Base-by-base conservation (phyloP, 2,329 filamentous ascomycete species). In the Xylariaceae sp. region DNA sequence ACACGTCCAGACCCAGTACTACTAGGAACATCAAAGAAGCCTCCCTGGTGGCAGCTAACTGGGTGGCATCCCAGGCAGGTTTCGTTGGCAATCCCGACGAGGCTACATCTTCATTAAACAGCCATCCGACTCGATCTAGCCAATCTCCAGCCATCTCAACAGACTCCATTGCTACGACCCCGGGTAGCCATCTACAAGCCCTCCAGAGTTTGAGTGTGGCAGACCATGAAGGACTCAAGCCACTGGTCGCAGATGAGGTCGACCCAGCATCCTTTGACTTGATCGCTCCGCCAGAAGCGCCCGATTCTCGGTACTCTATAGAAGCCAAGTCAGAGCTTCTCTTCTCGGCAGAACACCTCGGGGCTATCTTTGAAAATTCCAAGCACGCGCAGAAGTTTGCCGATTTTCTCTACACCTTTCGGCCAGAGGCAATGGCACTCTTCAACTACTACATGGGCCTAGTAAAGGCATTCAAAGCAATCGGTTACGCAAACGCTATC, bases 381-480 rank as follows among this genome's bases (percentile, higher is more conserved):
- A 74, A 80, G 5, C 79, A 87, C 18, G 76, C 90, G 1, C 77
- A 85, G 55, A 81, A 79, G 50, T 92, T 92, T 69, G 88, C 84
- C 1, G 79, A 82, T 2, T 92, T 89, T 66, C 75, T 92, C 2
- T 81, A 82, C 59, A 72, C 76, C 3, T 76, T 81, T 50, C 78
- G 86, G 50, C 83, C 86, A 4, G 74, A 80, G 17, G 89, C 88
- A 0, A 76, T 89, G 1, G 82, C 87, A 0, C 74, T 88, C 6
- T 73, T 92, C 11, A 82, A 86, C 30, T 89, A 90, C 74, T 90
- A 90, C 64, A 77, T 91, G 1, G 86, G 90, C 65, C 82, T 87
- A 0, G 72, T 85, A 59, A 92, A 92, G 68, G 88, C 88, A 0
- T 72, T 90, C 10, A 83, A 84, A 65, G 87, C 88, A 1, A 85